phyloP scores from a whole-genome alignment of 164 flowering plant genomes.

The Dillenia suffruticosa region DNA sequence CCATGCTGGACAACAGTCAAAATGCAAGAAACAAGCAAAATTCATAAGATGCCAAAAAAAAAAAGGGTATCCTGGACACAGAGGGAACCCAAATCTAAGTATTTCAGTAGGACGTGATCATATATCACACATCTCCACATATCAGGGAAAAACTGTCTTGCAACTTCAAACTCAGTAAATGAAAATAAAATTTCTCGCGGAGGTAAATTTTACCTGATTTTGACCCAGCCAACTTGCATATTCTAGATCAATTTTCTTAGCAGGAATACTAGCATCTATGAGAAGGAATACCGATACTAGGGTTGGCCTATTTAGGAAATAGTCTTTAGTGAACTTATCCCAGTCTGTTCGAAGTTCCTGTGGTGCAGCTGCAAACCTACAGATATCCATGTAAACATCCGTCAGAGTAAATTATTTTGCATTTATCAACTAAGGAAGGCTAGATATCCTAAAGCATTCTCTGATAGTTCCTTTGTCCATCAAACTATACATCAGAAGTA shows the following conservation, averaged over 20 bases:
- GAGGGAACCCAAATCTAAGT: too few species aligned
- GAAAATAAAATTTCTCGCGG: not conserved
- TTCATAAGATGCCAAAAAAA: not conserved
- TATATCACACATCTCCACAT: too few species aligned
- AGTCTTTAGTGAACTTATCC: slow-evolving; percentile 81
- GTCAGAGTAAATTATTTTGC: too few species aligned
- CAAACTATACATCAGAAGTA: too few species aligned
- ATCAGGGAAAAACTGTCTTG: too few species aligned
- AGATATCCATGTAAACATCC: slow-evolving; percentile 4
- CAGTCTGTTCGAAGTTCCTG: slow-evolving; percentile 71
- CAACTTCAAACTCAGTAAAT: not conserved
- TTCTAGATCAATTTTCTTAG: slow-evolving; percentile 83
- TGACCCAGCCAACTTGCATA: slow-evolving; percentile 97
- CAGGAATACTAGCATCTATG: slow-evolving; percentile 93
- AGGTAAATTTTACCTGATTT: slow-evolving; percentile 53
- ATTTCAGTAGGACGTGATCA: too few species aligned
- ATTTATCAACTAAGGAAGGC: too few species aligned
- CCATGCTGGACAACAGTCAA: too few species aligned
- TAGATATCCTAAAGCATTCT: too few species aligned
- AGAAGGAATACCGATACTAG: slow-evolving; percentile 90
- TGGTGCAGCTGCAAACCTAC: slow-evolving; percentile 89
- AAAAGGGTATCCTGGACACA: too few species aligned
- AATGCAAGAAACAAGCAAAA: too few species aligned
- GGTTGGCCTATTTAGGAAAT: slow-evolving; percentile 73
- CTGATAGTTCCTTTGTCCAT: too few species aligned